A percentile compares a stretch with the other conserved stretches of the same genome.
phyloP scores from a whole-genome alignment of 1,284 basidiomycete species.

The Baeospora myosura region DNA sequence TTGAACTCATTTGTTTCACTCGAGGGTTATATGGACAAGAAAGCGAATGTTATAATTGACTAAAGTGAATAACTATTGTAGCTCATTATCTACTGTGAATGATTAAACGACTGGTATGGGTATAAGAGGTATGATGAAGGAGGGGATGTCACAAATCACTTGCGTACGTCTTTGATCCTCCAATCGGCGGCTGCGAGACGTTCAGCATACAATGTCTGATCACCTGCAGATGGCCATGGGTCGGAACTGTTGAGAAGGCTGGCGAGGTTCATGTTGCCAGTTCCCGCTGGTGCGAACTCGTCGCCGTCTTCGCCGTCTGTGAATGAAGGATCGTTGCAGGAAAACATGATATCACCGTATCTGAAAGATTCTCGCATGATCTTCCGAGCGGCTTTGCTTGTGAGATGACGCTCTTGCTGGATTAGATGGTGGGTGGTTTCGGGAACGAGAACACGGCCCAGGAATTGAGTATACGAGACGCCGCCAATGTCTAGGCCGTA shows the following conservation, averaged over 20 bases:
- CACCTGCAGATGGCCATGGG: background rate
- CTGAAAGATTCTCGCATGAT: background rate
- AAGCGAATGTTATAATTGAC: background rate
- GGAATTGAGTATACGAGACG: background rate
- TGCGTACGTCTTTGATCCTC: background rate
- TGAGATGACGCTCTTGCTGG: background rate
- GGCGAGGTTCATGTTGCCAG: background rate
- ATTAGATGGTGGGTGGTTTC: background rate
- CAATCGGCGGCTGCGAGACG: background rate
- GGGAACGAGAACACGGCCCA: background rate
- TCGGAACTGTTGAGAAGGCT: background rate
- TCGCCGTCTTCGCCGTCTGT: background rate
- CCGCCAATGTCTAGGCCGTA: background rate
- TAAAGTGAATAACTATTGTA: background rate
- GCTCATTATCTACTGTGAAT: background rate
- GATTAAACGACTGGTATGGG: background rate
- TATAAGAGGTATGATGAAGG: no score
- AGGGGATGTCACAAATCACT: background rate
- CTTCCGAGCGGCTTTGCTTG: background rate
- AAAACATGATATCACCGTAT: background rate
- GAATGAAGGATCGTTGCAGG: background rate
- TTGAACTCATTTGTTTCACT: no score
- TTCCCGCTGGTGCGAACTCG: background rate
- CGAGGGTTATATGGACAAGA: background rate
- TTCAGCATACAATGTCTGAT: background rate